phyloP scores from a whole-genome alignment of 352 stramenopile genomes.

The Saprolegnia parasitica region DNA sequence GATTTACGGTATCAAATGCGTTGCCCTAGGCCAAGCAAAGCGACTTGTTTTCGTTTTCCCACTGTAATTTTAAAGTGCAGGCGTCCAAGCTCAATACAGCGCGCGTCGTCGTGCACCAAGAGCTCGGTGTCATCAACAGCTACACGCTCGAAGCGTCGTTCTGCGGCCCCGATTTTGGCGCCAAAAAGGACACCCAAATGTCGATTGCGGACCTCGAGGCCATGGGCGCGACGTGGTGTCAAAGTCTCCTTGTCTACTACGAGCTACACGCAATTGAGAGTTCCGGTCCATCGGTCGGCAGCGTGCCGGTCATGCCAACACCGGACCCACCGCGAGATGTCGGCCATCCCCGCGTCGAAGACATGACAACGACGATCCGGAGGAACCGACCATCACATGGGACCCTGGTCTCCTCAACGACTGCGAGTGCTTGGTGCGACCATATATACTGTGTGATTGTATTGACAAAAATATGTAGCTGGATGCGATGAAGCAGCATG shows the following conservation, averaged over 20 bases:
- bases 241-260: constrained; percentile 74
- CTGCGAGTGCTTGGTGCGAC: constrained; percentile 39
- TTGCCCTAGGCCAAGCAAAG: constrained; percentile 44
- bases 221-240: constrained; percentile 67
- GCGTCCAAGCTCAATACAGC: constrained; percentile 87
- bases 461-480: constrained; percentile 32
- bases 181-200: constrained; percentile 65
- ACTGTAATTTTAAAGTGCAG: constrained; percentile 87
- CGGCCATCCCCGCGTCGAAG: constrained; percentile 3
- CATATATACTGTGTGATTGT: neutral
- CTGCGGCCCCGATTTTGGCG: constrained; percentile 73
- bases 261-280: constrained; percentile 44
- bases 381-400: constrained; percentile 12
- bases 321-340: neutral
- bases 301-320: neutral
- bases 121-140: constrained; percentile 76
- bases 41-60: constrained; percentile 69
- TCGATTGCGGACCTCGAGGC: constrained; percentile 67
- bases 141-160: constrained; percentile 91
- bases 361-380: neutral
- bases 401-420: constrained; percentile 47
- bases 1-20: neutral
- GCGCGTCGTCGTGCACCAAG: constrained; percentile 85
- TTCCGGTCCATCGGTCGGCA: constrained; percentile 17
- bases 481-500: constrained; percentile 34